Evolutionary conservation across 495 filamentous ascomycete genomes (phyloP).

Genomic region (Xylaria telfairii): DNA sequence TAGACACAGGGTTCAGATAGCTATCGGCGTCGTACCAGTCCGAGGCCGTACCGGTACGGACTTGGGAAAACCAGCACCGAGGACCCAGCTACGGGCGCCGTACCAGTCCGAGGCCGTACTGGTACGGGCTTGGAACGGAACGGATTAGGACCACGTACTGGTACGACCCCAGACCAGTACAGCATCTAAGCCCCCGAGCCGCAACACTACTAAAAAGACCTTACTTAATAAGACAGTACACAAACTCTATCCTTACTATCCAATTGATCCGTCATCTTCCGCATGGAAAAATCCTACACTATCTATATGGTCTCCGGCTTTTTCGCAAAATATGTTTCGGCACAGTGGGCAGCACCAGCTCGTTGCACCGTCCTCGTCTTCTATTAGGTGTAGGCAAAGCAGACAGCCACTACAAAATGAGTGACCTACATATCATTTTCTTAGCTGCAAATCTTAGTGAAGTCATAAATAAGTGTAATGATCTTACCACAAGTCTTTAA

Average conservation of each 20-base stretch:
- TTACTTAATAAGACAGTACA: conserved; percentile 9
- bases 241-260: conserved; percentile 9
- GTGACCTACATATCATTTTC: conserved; percentile 7
- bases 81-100: no score
- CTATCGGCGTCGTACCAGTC: no score
- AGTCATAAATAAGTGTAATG: conserved; percentile 8
- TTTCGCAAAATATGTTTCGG: background rate
- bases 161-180: conserved; percentile 1
- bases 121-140: no score
- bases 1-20: background rate
- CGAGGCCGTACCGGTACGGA: no score
- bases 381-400: background rate
- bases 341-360: background rate
- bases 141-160: no score
- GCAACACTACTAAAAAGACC: conserved; percentile 9
- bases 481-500: conserved; percentile 9
- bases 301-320: conserved; percentile 8
- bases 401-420: conserved; percentile 8
- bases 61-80: no score
- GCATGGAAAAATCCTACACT: conserved; percentile 8
- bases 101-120: no score
- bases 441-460: conserved; percentile 5
- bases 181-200: conserved; percentile 4
- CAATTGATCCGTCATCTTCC: conserved; percentile 6
- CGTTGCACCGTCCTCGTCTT: background rate